Evolutionary conservation across 768 basidiomycete species (phyloP), one percentile per base, ranked within the genome.

Genomic region (Lanmaoa rubissima): DNA sequence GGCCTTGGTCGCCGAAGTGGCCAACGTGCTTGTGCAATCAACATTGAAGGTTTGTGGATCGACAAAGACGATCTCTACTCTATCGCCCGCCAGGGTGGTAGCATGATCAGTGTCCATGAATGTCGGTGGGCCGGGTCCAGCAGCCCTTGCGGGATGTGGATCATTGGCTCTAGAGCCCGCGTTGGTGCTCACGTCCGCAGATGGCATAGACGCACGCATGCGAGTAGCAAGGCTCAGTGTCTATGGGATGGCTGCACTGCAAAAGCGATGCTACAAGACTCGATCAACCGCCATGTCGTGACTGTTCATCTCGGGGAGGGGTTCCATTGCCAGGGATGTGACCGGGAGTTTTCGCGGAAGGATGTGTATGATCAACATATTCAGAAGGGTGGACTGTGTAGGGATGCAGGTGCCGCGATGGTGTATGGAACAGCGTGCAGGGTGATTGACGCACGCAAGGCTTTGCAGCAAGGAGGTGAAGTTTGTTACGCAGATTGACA

Each of bases 141-240:
- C 19, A 43, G 21, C 31, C 55, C 59, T 1, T 61, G 59, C 14
- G 51, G 51, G 5, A 51, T 57, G 49, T 61, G 61, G 55, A 51
- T 61, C 7, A 11, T 57, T 19, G 54, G 54, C 5, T 43, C 59
- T 14, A 53, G 48, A 19, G 6, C 51, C 28, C 9, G 21, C 4
- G 10, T 61, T 8, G 54, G 38, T 13, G 31, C 38, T 24, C 59
- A 61, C 13, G 24, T 53, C 16, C 53, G 54, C 4, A 53, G 47
- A 12, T 61, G 61, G 58, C 61, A 61, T 31, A 1, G 21, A 1
- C 14, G 1, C 9, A n/a, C 19, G 0, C 10, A 13, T 6, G 24
- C 19, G 8, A 12, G 24, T 11, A 21, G 35, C 9, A 51, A 2
- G 24, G 26, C 26, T 10, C 19, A 2, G 8, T 60, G 60, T 44